phyloP scores from a whole-genome alignment of 371 early-diverging fungal genomes.

The Syncephalis plumigaleata region DNA sequence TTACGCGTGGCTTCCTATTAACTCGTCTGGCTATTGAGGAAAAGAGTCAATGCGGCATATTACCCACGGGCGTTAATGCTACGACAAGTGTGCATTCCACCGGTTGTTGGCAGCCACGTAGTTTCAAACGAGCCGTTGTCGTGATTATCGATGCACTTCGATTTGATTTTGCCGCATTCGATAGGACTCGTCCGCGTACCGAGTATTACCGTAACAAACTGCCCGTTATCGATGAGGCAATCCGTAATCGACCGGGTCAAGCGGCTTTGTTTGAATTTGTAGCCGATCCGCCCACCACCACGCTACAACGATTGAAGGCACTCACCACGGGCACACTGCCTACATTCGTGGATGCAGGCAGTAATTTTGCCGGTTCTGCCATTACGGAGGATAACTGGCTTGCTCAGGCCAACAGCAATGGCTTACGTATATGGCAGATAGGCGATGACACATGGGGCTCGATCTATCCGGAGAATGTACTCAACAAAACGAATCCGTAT shows the following conservation, averaged over 20 bases:
- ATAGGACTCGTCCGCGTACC: slow-evolving; percentile 7
- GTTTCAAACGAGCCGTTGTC: slow-evolving; percentile 47
- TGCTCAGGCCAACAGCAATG: slow-evolving; percentile 20
- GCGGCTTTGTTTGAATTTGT: slow-evolving; percentile 61
- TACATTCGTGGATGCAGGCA: slow-evolving; percentile 85
- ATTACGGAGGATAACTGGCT: slow-evolving; percentile 80
- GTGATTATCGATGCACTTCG: slow-evolving; percentile 85
- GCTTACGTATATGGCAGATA: slow-evolving; percentile 26
- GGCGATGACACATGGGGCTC: slow-evolving; percentile 94
- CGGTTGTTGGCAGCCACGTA: slow-evolving; percentile 28
- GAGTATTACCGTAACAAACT: slow-evolving; percentile 53
- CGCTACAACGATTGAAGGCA: slow-evolving; percentile 86
- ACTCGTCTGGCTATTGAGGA: slow-evolving; percentile 52
- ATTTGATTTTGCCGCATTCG: slow-evolving; percentile 39
- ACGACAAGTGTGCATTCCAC: neutral
- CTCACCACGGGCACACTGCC: slow-evolving; percentile 81
- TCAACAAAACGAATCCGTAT: slow-evolving; percentile 44
- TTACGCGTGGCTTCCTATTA: slow-evolving; percentile 68
- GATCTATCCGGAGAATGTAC: slow-evolving; percentile 44
- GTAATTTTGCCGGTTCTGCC: slow-evolving; percentile 74
- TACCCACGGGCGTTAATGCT: neutral
- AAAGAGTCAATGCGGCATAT: slow-evolving; percentile 20
- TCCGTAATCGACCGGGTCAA: slow-evolving; percentile 32
- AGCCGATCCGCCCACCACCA: slow-evolving; percentile 96
- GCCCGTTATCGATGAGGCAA: slow-evolving; percentile 38